Percentiles rank a stretch among this genome's conserved stretches.
These are phyloP conservation scores for Globisporangium uncinulatum DNA, from an alignment of 352 stramenopile genomes.

Conservation along the genomic window DNA sequence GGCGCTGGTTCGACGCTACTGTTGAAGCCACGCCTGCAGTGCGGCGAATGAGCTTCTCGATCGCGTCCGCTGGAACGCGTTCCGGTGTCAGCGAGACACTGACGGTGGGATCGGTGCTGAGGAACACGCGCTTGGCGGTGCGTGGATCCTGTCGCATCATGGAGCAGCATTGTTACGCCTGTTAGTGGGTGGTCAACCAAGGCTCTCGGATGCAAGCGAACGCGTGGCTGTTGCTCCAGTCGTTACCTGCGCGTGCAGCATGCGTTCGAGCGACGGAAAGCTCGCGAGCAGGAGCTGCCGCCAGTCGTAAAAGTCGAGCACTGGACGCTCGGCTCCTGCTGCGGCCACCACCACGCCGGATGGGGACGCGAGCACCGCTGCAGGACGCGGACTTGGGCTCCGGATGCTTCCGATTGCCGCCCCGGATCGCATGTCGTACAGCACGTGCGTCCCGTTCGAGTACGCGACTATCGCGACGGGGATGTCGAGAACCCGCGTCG, in stretches of 20 bases:
- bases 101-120: slow-evolving; percentile 9
- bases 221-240: too few species aligned
- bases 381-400: slow-evolving; percentile 1
- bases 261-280: slow-evolving; percentile 19
- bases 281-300: slow-evolving; percentile 28
- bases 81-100: slow-evolving; percentile 5
- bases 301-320: slow-evolving; percentile 33
- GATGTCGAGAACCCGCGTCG: slow-evolving; percentile 20
- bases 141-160: background rate
- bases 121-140: slow-evolving; percentile 26
- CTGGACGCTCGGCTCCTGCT: slow-evolving; percentile 3
- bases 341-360: background rate
- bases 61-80: background rate
- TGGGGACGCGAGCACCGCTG: slow-evolving; percentile 2
- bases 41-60: slow-evolving; percentile 11
- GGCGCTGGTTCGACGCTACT: slow-evolving; percentile 1
- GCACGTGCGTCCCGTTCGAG: slow-evolving; percentile 37
- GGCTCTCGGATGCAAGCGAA: too few species aligned
- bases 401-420: slow-evolving; percentile 36
- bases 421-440: slow-evolving; percentile 41
- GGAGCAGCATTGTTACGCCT: background rate
- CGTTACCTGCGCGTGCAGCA: slow-evolving; percentile 18
- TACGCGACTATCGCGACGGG: slow-evolving; percentile 35
- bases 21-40: slow-evolving; percentile 1
- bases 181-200: too few species aligned